phyloP scores from a whole-genome alignment of 1,284 basidiomycete genomes.

The Trametes pubescens region DNA sequence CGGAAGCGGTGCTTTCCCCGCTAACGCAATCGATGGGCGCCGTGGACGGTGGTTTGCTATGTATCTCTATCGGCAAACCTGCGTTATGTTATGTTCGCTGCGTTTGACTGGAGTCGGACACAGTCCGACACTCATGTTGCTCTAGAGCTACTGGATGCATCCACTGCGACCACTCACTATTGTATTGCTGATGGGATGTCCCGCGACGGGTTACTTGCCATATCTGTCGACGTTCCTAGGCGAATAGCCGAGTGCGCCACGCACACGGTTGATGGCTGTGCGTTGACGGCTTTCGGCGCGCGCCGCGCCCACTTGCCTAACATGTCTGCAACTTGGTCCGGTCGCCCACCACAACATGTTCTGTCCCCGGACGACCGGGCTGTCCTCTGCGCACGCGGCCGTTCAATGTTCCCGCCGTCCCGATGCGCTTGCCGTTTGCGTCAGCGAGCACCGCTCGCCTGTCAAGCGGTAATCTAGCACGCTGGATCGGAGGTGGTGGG shows the following conservation, averaged over 20 bases:
- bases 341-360: neutral
- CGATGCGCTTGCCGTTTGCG: neutral
- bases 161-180: neutral
- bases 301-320: constrained; percentile 10
- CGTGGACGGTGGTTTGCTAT: neutral
- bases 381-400: constrained; percentile 15
- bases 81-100: neutral
- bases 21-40: neutral
- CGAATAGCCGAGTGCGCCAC: constrained; percentile 1
- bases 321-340: constrained; percentile 13
- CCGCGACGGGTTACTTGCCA: constrained; percentile 1
- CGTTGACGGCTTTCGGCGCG: constrained; percentile 3
- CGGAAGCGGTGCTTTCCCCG: neutral
- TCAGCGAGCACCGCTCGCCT: constrained; percentile 11
- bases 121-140: neutral
- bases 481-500: constrained; percentile 10
- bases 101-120: no score
- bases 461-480: constrained; percentile 24
- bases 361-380: constrained; percentile 7
- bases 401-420: constrained; percentile 1
- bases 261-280: constrained; percentile 18
- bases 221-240: constrained; percentile 8
- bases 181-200: neutral
- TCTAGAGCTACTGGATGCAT: neutral
- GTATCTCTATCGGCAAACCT: neutral